These are phyloP conservation scores for Scheffersomyces quercinus DNA, from an alignment of 1,139 yeast genomes.

Conservation along the genomic window DNA sequence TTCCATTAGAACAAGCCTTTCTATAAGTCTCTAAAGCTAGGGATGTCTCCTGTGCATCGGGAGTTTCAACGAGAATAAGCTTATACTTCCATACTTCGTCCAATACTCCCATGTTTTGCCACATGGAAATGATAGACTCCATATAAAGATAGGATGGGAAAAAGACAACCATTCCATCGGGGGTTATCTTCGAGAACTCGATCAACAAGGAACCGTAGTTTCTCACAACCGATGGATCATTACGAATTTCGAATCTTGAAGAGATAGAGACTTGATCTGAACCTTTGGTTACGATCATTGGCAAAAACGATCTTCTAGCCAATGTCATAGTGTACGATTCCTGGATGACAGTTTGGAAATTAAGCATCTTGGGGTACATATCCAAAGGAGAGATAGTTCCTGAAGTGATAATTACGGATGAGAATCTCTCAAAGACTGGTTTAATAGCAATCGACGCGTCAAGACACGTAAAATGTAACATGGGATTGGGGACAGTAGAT, in stretches of 20 bases:
- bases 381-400: constrained; percentile 98
- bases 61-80: constrained; percentile 94
- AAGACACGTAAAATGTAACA: constrained; percentile 88
- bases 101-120: constrained; percentile 97
- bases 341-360: constrained; percentile 91
- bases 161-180: constrained; percentile 97
- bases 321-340: constrained; percentile 96
- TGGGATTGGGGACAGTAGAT: constrained; percentile 97
- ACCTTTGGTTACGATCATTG: constrained; percentile 95
- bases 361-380: constrained; percentile 97
- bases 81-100: constrained; percentile 99
- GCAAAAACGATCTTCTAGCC: constrained; percentile 88
- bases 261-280: constrained; percentile 97
- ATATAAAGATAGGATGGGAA: constrained; percentile 95
- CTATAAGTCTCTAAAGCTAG: constrained; percentile 93
- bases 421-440: constrained; percentile 91
- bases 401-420: constrained; percentile 92
- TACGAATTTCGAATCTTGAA: constrained; percentile 93
- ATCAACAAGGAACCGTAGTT: constrained; percentile 91
- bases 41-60: constrained; percentile 98
- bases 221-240: constrained; percentile 96
- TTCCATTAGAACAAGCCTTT: constrained; percentile 94
- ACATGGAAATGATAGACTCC: constrained; percentile 97
- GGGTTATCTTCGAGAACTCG: constrained; percentile 92
- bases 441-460: constrained; percentile 98